phyloP scores from a whole-genome alignment of 1,284 basidiomycete genomes.

The Heterobasidion annosum region DNA sequence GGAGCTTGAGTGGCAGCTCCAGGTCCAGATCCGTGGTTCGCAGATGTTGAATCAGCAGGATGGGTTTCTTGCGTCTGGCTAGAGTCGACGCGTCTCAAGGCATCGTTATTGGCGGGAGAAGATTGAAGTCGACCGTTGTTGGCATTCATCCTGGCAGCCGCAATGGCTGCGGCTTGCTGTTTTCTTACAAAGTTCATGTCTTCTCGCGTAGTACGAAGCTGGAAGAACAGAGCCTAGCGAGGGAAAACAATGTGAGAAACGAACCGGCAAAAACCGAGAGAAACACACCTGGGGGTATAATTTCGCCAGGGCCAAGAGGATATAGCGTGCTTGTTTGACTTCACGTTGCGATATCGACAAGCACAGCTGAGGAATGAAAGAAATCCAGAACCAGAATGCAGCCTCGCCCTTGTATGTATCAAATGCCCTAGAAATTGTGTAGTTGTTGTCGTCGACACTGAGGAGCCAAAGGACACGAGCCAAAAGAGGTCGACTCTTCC shows the following conservation, averaged over 20 bases:
- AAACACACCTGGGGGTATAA: constrained; percentile 81
- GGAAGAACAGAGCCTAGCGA: constrained; percentile 88
- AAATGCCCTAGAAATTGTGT: constrained; percentile 82
- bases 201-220: constrained; percentile 86
- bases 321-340: constrained; percentile 85
- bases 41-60: neutral
- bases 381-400: constrained; percentile 99
- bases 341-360: constrained; percentile 87
- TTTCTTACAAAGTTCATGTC: constrained; percentile 63
- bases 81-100: constrained; percentile 3
- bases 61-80: neutral
- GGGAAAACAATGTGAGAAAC: constrained; percentile 8
- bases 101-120: constrained; percentile 2
- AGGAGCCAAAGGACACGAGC: constrained; percentile 95
- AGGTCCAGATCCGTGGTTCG: neutral
- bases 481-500: constrained; percentile 88
- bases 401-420: constrained; percentile 96
- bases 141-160: neutral
- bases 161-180: constrained; percentile 17
- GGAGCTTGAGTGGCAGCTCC: neutral
- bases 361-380: constrained; percentile 94
- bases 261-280: constrained; percentile 3
- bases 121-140: neutral
- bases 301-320: constrained; percentile 89
- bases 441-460: constrained; percentile 78